Conservation (phyloP, 257 asterid genomes). For the Orobanche coerulescens region DNA sequence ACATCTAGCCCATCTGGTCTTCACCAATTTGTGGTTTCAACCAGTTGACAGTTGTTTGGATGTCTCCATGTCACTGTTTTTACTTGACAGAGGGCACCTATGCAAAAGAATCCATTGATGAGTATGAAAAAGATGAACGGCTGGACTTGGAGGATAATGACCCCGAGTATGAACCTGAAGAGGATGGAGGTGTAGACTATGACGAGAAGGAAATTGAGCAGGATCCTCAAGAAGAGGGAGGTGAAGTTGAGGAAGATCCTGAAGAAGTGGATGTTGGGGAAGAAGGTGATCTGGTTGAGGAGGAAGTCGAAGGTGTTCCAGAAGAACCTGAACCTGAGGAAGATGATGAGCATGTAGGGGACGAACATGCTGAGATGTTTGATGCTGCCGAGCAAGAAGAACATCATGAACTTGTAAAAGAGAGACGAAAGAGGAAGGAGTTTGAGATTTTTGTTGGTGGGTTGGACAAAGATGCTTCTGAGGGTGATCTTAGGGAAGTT, state of each 20-base stretch:
- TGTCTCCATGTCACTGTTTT: slow-evolving; percentile 26
- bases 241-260: slow-evolving; percentile 57
- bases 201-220: slow-evolving; percentile 84
- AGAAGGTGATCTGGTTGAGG: slow-evolving; percentile 54
- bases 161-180: slow-evolving; percentile 93
- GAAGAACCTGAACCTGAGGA: slow-evolving; percentile 75
- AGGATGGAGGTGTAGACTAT: slow-evolving; percentile 66
- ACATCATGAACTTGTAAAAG: slow-evolving; percentile 71
- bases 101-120: slow-evolving; percentile 60
- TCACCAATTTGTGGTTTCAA: slow-evolving; percentile 22
- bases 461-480: slow-evolving; percentile 95
- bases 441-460: slow-evolving; percentile 97
- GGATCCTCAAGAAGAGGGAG: slow-evolving; percentile 56
- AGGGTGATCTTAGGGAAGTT: slow-evolving; percentile 80
- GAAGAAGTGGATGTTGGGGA: slow-evolving; percentile 53
- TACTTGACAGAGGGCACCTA: slow-evolving; percentile 52
- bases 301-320: slow-evolving; percentile 52
- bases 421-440: slow-evolving; percentile 93
- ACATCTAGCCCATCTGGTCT: slow-evolving; percentile 3
- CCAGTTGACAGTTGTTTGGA: slow-evolving; percentile 29
- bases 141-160: slow-evolving; percentile 95
- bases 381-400: slow-evolving; percentile 83
- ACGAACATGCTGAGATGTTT: slow-evolving; percentile 49
- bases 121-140: slow-evolving; percentile 75
- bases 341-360: slow-evolving; percentile 41